These are phyloP conservation scores for Trichosporon sp. DNA, from an alignment of 1,284 basidiomycete species.

Conservation along the genomic window DNA sequence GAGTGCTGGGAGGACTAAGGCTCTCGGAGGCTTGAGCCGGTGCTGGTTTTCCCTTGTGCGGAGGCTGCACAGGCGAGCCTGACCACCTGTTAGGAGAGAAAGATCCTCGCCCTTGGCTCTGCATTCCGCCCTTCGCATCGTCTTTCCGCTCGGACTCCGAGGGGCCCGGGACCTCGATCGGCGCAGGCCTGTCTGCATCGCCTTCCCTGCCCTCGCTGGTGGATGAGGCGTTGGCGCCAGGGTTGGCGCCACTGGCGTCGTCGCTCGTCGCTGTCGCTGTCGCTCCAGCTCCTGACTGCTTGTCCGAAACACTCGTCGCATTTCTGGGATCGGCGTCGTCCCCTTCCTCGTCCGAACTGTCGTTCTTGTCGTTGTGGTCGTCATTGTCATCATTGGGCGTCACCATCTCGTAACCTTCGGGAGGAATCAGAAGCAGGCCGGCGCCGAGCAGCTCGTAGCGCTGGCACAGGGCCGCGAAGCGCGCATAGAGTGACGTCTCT, in stretches of 20 bases:
- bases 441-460: slow-evolving; percentile 69
- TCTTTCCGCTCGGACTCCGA: background rate
- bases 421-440: slow-evolving; percentile 75
- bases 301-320: background rate
- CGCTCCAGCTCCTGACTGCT: background rate
- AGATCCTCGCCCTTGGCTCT: background rate
- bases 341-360: slow-evolving; percentile 17
- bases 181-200: background rate
- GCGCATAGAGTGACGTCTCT: slow-evolving; percentile 82
- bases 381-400: slow-evolving; percentile 8
- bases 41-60: slow-evolving; percentile 18
- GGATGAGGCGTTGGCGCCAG: background rate
- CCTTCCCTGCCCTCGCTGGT: background rate
- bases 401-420: slow-evolving; percentile 15
- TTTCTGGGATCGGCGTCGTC: background rate
- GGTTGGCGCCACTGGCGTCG: background rate
- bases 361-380: slow-evolving; percentile 16
- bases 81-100: slow-evolving; percentile 14
- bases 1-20: slow-evolving; percentile 13
- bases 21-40: slow-evolving; percentile 15
- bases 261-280: background rate
- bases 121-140: background rate
- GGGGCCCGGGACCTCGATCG: background rate
- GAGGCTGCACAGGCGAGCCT: slow-evolving; percentile 14
- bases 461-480: slow-evolving; percentile 76